Percentiles rank a stretch among this genome's conserved stretches.
Evolutionary conservation across 306 rosid genomes (phyloP).

Genomic region (Rosa chinensis): DNA sequence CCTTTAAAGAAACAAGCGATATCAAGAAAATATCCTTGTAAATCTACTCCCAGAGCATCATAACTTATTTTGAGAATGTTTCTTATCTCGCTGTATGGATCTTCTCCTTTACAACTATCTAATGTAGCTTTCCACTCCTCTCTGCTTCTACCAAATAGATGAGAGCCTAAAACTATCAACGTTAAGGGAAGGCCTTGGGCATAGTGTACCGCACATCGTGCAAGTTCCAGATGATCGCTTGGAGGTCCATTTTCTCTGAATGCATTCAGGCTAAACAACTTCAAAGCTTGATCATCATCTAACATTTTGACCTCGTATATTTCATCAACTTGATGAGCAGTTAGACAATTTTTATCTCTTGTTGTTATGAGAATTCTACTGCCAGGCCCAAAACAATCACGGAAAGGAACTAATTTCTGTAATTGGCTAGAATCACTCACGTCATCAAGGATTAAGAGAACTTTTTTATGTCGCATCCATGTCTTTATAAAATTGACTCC

Average conservation of each 20-base stretch:
- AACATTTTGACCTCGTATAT: background rate
- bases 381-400: background rate
- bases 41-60: conserved; percentile 26
- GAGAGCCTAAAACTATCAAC: conserved; percentile 37
- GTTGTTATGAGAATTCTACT: conserved; percentile 25
- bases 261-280: background rate
- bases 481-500: background rate
- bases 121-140: conserved; percentile 37
- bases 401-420: background rate
- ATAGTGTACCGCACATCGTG: background rate
- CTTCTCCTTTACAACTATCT: conserved; percentile 29
- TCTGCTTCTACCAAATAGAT: conserved; percentile 23
- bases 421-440: background rate
- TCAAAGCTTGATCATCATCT: background rate
- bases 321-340: background rate
- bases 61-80: conserved; percentile 36
- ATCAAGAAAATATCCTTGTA: conserved; percentile 26
- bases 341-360: background rate
- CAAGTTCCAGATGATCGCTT: background rate
- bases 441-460: background rate
- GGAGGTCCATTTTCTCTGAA: background rate
- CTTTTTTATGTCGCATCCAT: background rate
- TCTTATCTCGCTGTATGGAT: conserved; percentile 32
- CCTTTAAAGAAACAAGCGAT: conserved; percentile 44
- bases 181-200: conserved; percentile 31